Evolutionary conservation across 2,329 filamentous ascomycete genomes (phyloP).

Genomic region (Fusarium succisae): DNA sequence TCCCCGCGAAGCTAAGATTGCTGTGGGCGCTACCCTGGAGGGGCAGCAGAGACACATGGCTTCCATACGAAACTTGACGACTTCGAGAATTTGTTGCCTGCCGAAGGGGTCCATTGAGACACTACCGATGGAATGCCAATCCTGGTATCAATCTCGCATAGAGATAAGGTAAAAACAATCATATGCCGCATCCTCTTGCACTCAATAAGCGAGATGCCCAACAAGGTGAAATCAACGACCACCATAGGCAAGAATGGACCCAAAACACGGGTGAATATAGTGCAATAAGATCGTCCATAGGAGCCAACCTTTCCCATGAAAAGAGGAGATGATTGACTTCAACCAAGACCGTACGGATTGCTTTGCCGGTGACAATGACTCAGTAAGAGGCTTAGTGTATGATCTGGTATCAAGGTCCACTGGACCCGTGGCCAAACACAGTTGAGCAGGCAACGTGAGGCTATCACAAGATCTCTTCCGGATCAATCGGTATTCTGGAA

Average conservation of each 20-base stretch:
- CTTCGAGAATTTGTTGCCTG: background rate
- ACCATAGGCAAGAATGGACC: background rate
- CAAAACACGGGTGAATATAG: background rate
- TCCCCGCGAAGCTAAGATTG: conserved; percentile 28
- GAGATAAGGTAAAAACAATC: too few species aligned
- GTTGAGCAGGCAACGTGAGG: conserved; percentile 21
- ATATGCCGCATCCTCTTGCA: too few species aligned
- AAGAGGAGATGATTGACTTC: background rate
- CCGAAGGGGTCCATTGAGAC: conserved; percentile 3
- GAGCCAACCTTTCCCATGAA: background rate
- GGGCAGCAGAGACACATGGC: background rate
- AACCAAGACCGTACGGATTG: background rate
- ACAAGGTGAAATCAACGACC: background rate
- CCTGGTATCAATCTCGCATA: background rate
- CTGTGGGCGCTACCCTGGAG: conserved; percentile 29
- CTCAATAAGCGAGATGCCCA: background rate
- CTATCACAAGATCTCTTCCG: conserved; percentile 13
- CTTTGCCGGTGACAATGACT: background rate
- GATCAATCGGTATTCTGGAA: background rate
- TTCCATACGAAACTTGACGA: background rate
- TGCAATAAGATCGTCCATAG: background rate
- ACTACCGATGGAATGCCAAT: background rate
- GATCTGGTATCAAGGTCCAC: background rate
- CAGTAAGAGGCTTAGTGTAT: background rate
- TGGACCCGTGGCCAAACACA: background rate